Conservation (phyloP, 208 protist species). For the Naegleria fowleri region DNA sequence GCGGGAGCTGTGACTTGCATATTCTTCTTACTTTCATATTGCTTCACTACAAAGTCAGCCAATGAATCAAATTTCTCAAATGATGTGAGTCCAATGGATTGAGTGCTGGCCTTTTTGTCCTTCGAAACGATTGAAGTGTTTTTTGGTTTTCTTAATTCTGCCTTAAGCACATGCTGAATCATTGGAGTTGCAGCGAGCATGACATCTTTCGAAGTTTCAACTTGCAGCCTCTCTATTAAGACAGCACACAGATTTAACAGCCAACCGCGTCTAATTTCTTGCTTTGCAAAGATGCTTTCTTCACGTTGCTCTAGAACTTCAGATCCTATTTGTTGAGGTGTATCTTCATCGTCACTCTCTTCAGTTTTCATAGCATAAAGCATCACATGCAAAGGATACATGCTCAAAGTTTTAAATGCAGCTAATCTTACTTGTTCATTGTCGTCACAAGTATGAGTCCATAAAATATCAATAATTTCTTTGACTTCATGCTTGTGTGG, state of each 20-base stretch:
- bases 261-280: background rate
- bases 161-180: background rate
- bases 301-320: slow-evolving; percentile 10
- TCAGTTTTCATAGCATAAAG: background rate
- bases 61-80: slow-evolving; percentile 1
- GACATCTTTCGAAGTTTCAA: background rate
- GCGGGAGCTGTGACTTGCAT: background rate
- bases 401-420: background rate
- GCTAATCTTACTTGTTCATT: background rate
- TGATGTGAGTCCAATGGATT: background rate
- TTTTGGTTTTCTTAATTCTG: background rate
- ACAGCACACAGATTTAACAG: background rate
- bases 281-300: background rate
- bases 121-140: background rate
- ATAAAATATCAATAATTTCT: background rate
- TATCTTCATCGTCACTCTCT: background rate
- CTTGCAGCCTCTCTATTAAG: background rate
- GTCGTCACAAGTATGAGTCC: background rate
- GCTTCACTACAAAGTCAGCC: background rate
- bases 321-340: background rate
- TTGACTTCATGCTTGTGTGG: background rate
- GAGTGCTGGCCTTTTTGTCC: background rate
- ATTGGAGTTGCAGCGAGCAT: background rate
- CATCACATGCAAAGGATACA: background rate
- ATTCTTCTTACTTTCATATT: slow-evolving; percentile 12